Evolutionary conservation across 768 basidiomycete genomes (phyloP).

Genomic region (Termitomyces sp.): DNA sequence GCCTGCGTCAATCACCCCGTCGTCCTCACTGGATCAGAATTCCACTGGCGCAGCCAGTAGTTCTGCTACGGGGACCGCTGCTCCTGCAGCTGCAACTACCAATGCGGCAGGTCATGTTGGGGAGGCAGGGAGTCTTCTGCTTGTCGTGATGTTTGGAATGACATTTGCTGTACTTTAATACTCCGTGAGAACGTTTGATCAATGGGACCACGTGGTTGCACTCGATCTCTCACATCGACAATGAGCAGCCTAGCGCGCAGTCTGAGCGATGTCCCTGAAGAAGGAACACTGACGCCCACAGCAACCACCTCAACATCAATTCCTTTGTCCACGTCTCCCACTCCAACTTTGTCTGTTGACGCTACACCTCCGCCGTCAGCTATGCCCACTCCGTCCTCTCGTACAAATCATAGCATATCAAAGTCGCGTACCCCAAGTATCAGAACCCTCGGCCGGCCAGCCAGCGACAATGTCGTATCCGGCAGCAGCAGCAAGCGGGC

Average conservation of each 20-base stretch:
- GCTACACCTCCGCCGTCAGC: slow-evolving; percentile 9
- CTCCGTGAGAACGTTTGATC: background rate
- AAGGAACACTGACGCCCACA: slow-evolving; percentile 17
- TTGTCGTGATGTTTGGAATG: too few relatives aligned
- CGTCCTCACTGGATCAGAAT: background rate
- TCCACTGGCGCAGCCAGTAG: background rate
- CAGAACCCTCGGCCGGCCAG: slow-evolving; percentile 26
- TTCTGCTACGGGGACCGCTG: slow-evolving; percentile 3
- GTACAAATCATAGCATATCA: slow-evolving; percentile 1
- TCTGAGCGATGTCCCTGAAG: slow-evolving; percentile 30
- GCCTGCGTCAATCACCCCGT: slow-evolving; percentile 9
- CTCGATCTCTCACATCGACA: background rate
- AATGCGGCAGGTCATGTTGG: slow-evolving; percentile 3
- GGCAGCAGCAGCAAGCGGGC: slow-evolving; percentile 8
- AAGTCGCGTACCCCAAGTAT: slow-evolving; percentile 24
- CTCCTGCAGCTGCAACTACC: background rate
- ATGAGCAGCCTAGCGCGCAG: slow-evolving; percentile 20
- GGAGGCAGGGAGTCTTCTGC: background rate
- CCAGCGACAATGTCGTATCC: slow-evolving; percentile 9
- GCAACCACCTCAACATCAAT: slow-evolving; percentile 7
- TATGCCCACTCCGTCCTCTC: slow-evolving; percentile 8
- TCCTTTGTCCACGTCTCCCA: background rate
- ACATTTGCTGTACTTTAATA: background rate
- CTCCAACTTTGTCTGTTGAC: slow-evolving; percentile 4
- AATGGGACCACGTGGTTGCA: background rate